Conservation (phyloP, 352 stramenopile genomes). For the Pseudoperonospora humuli region DNA sequence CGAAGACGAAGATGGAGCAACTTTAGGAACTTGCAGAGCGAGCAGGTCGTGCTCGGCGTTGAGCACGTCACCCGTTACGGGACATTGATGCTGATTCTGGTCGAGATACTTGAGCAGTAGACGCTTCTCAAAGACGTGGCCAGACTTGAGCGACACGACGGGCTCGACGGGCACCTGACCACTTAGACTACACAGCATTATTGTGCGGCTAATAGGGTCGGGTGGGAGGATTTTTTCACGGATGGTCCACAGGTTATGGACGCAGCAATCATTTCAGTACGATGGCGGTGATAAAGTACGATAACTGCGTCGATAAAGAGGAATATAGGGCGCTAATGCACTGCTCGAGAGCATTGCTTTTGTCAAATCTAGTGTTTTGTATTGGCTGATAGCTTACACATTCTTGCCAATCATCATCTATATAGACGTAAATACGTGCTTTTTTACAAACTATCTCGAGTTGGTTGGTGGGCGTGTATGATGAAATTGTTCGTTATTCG, state of each 20-base stretch:
- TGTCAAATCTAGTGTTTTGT: too few species aligned
- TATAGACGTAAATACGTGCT: too few species aligned
- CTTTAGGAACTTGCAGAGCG: conserved; percentile 37
- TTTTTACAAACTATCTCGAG: too few species aligned
- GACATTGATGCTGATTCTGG: conserved; percentile 64
- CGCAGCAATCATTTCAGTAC: background rate
- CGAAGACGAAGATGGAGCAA: background rate
- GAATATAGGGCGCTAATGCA: too few species aligned
- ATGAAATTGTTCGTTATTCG: too few species aligned
- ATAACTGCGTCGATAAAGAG: too few species aligned
- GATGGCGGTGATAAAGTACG: too few species aligned
- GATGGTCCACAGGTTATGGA: background rate
- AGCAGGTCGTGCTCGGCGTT: conserved; percentile 59
- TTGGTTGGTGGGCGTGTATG: too few species aligned
- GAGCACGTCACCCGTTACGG: conserved; percentile 58
- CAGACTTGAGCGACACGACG: conserved; percentile 76
- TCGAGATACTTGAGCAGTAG: conserved; percentile 76
- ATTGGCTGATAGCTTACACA: too few species aligned
- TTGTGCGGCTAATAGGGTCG: background rate
- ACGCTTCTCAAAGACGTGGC: conserved; percentile 84
- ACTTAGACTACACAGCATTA: conserved; percentile 76
- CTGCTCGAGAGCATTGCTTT: too few species aligned
- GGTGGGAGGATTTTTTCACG: conserved; percentile 5
- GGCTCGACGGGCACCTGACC: conserved; percentile 77
- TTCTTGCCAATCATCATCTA: too few species aligned